phyloP scores from a whole-genome alignment of 2,329 filamentous ascomycete genomes.

The Teratosphaeria zuluensis region DNA sequence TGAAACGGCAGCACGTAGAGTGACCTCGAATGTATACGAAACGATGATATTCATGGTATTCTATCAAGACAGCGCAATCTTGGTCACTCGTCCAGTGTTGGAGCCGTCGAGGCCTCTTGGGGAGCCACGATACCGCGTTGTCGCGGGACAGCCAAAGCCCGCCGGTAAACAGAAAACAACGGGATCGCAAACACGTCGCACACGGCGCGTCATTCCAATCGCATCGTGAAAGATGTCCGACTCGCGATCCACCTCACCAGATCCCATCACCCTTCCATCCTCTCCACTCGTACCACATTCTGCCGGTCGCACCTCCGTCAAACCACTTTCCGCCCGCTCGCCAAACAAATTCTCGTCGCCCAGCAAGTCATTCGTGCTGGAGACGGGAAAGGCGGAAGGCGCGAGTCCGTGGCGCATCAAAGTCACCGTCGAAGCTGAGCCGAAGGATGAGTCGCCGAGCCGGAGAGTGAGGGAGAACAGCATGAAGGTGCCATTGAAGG shows the following conservation, averaged over 20 bases:
- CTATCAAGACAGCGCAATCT: background rate
- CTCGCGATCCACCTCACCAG: conserved; percentile 20
- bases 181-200: background rate
- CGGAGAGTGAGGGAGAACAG: conserved; percentile 13
- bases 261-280: conserved; percentile 25
- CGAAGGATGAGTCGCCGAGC: conserved; percentile 18
- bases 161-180: too few relatives aligned
- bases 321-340: conserved; percentile 1
- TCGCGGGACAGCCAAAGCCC: too few relatives aligned
- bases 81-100: too few relatives aligned
- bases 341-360: conserved; percentile 23
- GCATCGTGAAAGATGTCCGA: background rate
- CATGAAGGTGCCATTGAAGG: conserved; percentile 35
- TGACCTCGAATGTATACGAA: background rate
- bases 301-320: conserved; percentile 24
- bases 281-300: conserved; percentile 19
- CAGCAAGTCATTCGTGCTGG: conserved; percentile 36
- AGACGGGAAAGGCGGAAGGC: conserved; percentile 28
- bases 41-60: background rate
- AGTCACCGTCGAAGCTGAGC: conserved; percentile 41
- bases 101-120: too few relatives aligned
- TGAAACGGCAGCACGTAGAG: background rate
- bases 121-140: too few relatives aligned
- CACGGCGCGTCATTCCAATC: background rate
- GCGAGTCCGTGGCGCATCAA: conserved; percentile 41